Evolutionary conservation across 768 basidiomycete genomes (phyloP).

Genomic region (Lenzites betulinus): DNA sequence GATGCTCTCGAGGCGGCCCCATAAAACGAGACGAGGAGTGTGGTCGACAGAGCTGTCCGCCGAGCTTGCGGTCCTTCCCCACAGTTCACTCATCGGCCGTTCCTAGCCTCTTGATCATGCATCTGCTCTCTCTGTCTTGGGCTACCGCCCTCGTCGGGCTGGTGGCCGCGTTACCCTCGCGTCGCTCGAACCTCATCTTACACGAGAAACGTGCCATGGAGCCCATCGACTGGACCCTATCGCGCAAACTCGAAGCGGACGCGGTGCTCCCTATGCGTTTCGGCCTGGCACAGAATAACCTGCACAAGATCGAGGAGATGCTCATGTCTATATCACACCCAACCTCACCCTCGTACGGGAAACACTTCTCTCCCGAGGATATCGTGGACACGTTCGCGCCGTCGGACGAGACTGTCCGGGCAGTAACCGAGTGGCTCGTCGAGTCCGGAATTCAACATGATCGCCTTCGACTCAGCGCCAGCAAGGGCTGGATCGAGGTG

Average conservation of each 20-base stretch:
- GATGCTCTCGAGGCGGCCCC: neutral
- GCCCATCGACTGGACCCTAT: conserved; percentile 36
- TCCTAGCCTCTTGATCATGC: neutral
- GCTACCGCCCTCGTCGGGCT: conserved; percentile 21
- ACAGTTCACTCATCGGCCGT: neutral
- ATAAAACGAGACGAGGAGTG: neutral
- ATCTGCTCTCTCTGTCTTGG: neutral
- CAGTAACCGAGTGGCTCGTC: conserved; percentile 44
- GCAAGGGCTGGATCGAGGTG: conserved; percentile 49
- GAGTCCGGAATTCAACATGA: conserved; percentile 38
- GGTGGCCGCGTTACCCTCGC: conserved; percentile 18
- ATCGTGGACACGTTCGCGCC: conserved; percentile 48
- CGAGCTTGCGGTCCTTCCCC: conserved; percentile 6
- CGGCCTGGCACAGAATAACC: conserved; percentile 46
- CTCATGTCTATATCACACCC: conserved; percentile 48
- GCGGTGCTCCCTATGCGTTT: conserved; percentile 46
- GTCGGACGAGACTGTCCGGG: conserved; percentile 35
- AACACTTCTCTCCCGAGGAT: conserved; percentile 45
- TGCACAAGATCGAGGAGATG: conserved; percentile 41
- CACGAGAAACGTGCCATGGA: conserved; percentile 42
- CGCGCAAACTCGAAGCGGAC: conserved; percentile 34
- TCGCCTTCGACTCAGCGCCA: conserved; percentile 40
- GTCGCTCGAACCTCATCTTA: conserved; percentile 29
- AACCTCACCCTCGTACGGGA: conserved; percentile 45
- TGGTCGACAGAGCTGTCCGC: neutral